Conservation (phyloP, 2,329 filamentous ascomycete species). For the Leptodontidium sp. region DNA sequence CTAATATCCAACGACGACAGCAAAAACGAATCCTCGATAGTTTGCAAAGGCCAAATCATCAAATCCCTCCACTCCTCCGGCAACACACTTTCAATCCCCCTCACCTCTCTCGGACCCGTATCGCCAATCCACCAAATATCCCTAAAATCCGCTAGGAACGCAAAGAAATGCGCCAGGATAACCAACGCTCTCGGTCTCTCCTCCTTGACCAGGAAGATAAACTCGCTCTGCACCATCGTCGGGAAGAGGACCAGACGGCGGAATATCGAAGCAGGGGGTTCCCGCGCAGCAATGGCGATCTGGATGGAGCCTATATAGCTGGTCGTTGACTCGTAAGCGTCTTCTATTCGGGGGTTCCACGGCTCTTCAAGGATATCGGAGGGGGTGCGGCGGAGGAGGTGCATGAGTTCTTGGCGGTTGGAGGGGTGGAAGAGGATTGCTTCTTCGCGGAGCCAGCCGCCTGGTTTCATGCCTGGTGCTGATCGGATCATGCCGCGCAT, state of each 20-base stretch:
- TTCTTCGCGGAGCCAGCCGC: conserved; percentile 17
- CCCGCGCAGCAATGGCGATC: conserved; percentile 22
- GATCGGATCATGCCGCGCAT: conserved; percentile 28
- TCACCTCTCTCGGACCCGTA: conserved; percentile 32
- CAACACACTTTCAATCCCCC: conserved; percentile 29
- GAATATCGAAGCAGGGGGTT: conserved; percentile 19
- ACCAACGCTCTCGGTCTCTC: conserved; percentile 35
- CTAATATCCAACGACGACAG: background rate
- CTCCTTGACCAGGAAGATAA: conserved; percentile 32
- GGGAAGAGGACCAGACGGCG: conserved; percentile 33
- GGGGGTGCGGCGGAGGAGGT: conserved; percentile 29
- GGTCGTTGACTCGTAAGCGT: conserved; percentile 31
- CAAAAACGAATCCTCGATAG: conserved; percentile 23
- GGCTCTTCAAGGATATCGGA: conserved; percentile 29
- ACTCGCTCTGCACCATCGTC: conserved; percentile 22
- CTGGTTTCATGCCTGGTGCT: conserved; percentile 20
- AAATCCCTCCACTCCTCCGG: conserved; percentile 30
- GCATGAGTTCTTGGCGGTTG: conserved; percentile 29
- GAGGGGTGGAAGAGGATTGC: conserved; percentile 23
- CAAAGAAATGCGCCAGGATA: conserved; percentile 47
- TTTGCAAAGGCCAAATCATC: conserved; percentile 34
- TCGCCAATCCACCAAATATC: conserved; percentile 49
- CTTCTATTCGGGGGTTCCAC: conserved; percentile 32
- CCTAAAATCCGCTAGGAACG: conserved; percentile 45
- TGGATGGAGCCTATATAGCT: conserved; percentile 34